Conservation (phyloP, 1,284 basidiomycete genomes). For the Grifola frondosa region DNA sequence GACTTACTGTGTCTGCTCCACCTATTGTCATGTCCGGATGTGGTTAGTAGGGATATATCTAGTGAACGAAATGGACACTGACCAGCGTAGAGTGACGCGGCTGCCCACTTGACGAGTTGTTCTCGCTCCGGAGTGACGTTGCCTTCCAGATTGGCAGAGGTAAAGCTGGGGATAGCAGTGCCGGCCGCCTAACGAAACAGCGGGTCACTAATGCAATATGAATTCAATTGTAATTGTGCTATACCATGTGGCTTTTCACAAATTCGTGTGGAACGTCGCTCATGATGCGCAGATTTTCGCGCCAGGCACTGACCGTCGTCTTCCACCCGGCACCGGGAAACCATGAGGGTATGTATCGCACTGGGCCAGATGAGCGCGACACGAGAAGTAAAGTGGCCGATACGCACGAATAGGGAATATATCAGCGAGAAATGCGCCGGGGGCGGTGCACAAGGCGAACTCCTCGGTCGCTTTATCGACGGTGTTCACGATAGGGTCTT, state of each 20-base stretch:
- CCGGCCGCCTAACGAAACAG: constrained; percentile 24
- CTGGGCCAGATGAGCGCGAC: constrained; percentile 11
- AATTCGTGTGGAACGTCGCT: constrained; percentile 27
- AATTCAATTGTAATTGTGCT: background rate
- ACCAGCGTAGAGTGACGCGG: constrained; percentile 30
- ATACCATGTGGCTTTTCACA: constrained; percentile 28
- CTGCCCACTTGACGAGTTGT: constrained; percentile 28
- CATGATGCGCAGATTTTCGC: constrained; percentile 21
- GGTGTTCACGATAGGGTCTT: constrained; percentile 27
- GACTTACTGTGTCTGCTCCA: constrained; percentile 30
- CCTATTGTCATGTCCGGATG: constrained; percentile 13
- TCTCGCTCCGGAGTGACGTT: constrained; percentile 24
- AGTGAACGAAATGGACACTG: background rate
- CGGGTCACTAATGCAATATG: no score
- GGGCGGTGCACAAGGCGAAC: constrained; percentile 24
- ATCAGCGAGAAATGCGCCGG: constrained; percentile 32
- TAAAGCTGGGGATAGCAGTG: constrained; percentile 27
- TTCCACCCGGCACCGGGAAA: constrained; percentile 30
- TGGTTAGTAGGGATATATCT: background rate
- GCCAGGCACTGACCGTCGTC: constrained; percentile 22
- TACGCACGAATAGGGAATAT: constrained; percentile 29
- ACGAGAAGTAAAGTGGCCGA: background rate
- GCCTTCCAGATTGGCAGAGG: constrained; percentile 23
- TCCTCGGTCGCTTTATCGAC: constrained; percentile 30
- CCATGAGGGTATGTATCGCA: constrained; percentile 31